Evolutionary conservation across 106 monocot species (phyloP).

Genomic region (Triglochin maritima): DNA sequence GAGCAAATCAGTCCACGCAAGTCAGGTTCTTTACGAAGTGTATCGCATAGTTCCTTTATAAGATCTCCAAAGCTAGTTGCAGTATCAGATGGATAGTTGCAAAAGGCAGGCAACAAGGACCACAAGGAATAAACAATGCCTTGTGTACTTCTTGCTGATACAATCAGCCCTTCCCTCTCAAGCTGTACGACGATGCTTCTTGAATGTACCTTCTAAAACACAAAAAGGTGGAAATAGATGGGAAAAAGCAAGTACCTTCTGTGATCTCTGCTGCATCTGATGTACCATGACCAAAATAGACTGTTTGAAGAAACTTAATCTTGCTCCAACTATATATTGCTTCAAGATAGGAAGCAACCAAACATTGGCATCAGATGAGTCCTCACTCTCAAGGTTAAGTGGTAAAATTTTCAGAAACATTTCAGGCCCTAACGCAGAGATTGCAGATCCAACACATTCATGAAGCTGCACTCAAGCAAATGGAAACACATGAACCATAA

Average conservation of each 20-base stretch:
- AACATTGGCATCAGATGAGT: slow-evolving; percentile 39
- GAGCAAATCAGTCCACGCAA: slow-evolving; percentile 80
- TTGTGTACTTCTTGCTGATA: slow-evolving; percentile 53
- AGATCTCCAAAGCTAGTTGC: slow-evolving; percentile 44
- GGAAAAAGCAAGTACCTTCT: slow-evolving; percentile 29
- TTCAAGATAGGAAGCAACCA: slow-evolving; percentile 88
- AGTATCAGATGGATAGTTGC: slow-evolving; percentile 81
- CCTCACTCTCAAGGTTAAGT: slow-evolving; percentile 41
- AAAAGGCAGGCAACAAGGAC: slow-evolving; percentile 88
- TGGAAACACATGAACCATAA: background rate
- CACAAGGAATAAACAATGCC: slow-evolving; percentile 73
- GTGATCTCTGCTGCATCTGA: slow-evolving; percentile 33
- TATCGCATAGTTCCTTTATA: slow-evolving; percentile 37
- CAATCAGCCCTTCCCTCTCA: slow-evolving; percentile 47
- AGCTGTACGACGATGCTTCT: slow-evolving; percentile 25
- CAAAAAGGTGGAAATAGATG: slow-evolving; percentile 5
- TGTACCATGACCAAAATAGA: slow-evolving; percentile 33
- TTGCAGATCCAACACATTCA: slow-evolving; percentile 83
- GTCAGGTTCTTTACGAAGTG: slow-evolving; percentile 45
- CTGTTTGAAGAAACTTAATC: slow-evolving; percentile 46
- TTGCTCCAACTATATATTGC: slow-evolving; percentile 72
- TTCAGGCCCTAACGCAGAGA: slow-evolving; percentile 76
- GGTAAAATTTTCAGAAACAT: slow-evolving; percentile 56
- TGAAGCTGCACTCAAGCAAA: slow-evolving; percentile 59
- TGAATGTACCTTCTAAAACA: background rate